Conservation (phyloP, 306 rosid species). For the Vigna reflexopilosa region DNA sequence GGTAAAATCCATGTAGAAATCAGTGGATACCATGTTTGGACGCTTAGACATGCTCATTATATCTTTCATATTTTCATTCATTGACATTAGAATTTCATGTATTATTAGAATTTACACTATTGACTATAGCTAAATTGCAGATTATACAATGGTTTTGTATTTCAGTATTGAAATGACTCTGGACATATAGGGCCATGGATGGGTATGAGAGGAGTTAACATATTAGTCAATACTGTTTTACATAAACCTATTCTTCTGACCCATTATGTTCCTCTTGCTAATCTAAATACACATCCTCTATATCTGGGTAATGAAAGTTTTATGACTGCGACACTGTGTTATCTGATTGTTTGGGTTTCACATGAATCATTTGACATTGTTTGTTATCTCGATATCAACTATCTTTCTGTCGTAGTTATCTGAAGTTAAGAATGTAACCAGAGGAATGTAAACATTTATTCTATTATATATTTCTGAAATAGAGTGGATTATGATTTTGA, state of each 20-base stretch:
- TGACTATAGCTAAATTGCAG: background rate
- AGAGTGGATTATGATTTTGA: background rate
- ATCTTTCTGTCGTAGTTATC: background rate
- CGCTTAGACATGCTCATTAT: background rate
- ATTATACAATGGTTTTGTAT: background rate
- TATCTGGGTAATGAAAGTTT: background rate
- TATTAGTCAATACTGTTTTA: background rate
- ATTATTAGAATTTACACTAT: background rate
- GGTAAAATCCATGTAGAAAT: background rate
- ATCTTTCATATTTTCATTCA: background rate
- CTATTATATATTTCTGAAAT: background rate
- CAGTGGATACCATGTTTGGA: background rate
- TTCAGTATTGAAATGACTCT: background rate
- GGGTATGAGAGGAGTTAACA: background rate
- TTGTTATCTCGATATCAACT: slow-evolving; percentile 2
- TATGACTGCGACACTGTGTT: background rate
- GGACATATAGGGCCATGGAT: background rate
- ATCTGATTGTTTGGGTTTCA: background rate
- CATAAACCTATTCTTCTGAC: background rate
- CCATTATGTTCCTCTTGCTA: background rate
- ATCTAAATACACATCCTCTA: background rate
- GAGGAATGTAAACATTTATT: background rate
- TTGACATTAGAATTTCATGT: background rate
- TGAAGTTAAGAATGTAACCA: background rate
- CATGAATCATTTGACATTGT: background rate